These are phyloP conservation scores for Aurantiochytrium sp. DNA, from an alignment of 108 stramenopile species.

Conservation along the genomic window DNA sequence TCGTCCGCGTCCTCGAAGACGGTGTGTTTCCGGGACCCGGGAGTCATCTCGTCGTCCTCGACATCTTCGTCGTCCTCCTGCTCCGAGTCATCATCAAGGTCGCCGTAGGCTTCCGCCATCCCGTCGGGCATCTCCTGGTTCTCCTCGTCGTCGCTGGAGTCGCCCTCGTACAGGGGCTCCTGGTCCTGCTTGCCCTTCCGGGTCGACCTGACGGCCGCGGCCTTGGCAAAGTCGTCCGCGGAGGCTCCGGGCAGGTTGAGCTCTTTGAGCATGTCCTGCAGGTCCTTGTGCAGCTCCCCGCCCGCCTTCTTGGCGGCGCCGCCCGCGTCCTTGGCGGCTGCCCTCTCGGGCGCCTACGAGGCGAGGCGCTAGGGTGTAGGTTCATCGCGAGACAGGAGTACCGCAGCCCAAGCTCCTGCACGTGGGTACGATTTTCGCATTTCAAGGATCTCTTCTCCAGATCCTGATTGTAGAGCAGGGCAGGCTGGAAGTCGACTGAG, in stretches of 20 bases:
- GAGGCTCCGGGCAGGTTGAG: not conserved
- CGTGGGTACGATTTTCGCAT: no score
- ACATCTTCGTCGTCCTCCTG: not conserved
- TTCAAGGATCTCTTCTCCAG: no score
- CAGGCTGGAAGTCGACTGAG: no score
- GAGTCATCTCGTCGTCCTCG: not conserved
- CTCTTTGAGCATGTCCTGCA: constrained; percentile 8
- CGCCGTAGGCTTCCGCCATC: not conserved
- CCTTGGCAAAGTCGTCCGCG: not conserved
- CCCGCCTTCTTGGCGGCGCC: not conserved
- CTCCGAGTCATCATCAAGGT: not conserved
- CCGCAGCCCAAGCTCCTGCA: no score
- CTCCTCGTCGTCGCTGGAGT: not conserved
- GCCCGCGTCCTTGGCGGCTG: no score
- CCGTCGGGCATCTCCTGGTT: not conserved
- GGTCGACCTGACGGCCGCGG: not conserved
- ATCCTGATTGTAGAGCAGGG: no score
- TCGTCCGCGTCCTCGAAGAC: not conserved
- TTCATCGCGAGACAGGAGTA: no score
- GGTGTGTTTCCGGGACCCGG: no score
- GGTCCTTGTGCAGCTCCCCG: not conserved
- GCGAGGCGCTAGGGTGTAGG: no score
- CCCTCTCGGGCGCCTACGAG: no score
- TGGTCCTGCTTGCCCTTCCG: not conserved
- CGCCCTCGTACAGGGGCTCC: not conserved